Percentiles rank a stretch among this genome's conserved stretches.
These are phyloP conservation scores for Elongisporangium anandrum DNA, from an alignment of 352 stramenopile genomes.

Conservation along the genomic window DNA sequence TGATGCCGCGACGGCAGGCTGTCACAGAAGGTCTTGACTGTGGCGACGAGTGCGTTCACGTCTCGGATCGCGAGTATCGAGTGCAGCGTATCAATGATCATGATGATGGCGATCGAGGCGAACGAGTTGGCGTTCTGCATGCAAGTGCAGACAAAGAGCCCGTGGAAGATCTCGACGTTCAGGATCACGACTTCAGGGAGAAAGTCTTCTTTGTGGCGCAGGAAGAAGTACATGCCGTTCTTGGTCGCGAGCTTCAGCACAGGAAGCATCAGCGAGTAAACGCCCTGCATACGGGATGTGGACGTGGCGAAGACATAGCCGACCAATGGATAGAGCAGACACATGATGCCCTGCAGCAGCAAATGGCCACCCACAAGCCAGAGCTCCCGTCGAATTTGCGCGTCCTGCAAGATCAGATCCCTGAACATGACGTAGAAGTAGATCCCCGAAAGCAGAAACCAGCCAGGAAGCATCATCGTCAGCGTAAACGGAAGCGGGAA, in stretches of 20 bases:
- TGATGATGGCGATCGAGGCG: conserved; percentile 16
- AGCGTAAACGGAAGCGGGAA: conserved; percentile 26
- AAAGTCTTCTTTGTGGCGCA: conserved; percentile 15
- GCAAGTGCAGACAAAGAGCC: conserved; percentile 20
- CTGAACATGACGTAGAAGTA: conserved; percentile 5
- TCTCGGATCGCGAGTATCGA: conserved; percentile 6
- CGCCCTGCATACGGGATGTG: conserved; percentile 1
- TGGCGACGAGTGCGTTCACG: conserved; percentile 1
- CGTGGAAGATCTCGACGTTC: conserved; percentile 20
- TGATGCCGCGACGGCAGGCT: background rate
- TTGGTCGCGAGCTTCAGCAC: conserved; percentile 17
- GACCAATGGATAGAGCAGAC: conserved; percentile 19
- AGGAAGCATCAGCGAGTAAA: conserved; percentile 12
- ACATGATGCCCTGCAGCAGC: conserved; percentile 10
- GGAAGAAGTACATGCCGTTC: conserved; percentile 17
- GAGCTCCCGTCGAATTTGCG: background rate
- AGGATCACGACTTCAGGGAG: conserved; percentile 21
- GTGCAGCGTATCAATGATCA: conserved; percentile 14
- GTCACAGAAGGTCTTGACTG: background rate
- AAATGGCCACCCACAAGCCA: conserved; percentile 1
- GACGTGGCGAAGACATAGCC: conserved; percentile 16
- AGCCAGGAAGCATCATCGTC: background rate
- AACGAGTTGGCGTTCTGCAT: conserved; percentile 14
- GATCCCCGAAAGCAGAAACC: background rate
- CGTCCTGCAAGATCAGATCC: conserved; percentile 1